Conservation (phyloP, 2,329 filamentous ascomycete genomes). For the Acephala macrosclerotiorum region DNA sequence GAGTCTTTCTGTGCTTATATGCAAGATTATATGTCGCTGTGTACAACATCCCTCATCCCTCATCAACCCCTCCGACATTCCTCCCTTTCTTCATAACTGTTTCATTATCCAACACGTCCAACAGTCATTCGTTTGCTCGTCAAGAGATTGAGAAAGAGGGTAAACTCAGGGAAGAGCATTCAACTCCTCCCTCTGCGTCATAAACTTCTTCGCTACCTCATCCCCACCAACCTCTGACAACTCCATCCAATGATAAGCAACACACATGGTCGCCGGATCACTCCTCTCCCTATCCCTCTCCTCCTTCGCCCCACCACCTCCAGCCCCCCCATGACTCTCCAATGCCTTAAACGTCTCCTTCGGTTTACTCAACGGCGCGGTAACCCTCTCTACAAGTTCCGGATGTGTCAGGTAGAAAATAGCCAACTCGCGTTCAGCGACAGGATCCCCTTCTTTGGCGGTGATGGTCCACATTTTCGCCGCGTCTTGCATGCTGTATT, state of each 20-base stretch:
- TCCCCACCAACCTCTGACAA: slow-evolving; percentile 86
- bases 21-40: not conserved
- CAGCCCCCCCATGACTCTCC: slow-evolving; percentile 63
- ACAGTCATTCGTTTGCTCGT: not conserved
- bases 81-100: too few relatives aligned
- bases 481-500: slow-evolving; percentile 79
- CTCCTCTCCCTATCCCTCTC: slow-evolving; percentile 69
- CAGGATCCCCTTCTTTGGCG: slow-evolving; percentile 88
- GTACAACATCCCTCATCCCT: not conserved
- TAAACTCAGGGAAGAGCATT: slow-evolving; percentile 38
- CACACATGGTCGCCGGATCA: slow-evolving; percentile 89
- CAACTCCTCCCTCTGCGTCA: slow-evolving; percentile 65
- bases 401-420: slow-evolving; percentile 94
- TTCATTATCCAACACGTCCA: too few relatives aligned
- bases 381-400: slow-evolving; percentile 80
- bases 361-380: slow-evolving; percentile 83
- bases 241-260: slow-evolving; percentile 98
- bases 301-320: slow-evolving; percentile 46
- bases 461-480: slow-evolving; percentile 92
- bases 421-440: slow-evolving; percentile 90
- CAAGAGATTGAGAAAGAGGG: not conserved
- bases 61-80: too few relatives aligned
- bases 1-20: not conserved
- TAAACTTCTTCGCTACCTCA: slow-evolving; percentile 80
- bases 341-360: slow-evolving; percentile 92